Evolutionary conservation across 2,329 filamentous ascomycete genomes (phyloP).

Genomic region (Penicillium sp.): DNA sequence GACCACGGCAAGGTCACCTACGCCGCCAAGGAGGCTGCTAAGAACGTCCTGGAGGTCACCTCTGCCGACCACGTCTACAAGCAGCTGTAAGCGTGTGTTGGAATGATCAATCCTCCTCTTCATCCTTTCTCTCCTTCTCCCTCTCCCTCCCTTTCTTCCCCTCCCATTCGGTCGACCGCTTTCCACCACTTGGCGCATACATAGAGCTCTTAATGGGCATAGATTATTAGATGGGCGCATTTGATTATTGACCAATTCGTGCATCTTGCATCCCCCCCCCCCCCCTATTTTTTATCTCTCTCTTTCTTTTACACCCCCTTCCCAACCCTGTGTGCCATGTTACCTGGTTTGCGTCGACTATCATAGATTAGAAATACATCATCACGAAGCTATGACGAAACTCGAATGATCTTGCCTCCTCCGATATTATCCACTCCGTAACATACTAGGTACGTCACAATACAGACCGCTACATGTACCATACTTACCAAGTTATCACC

Average conservation of each 20-base stretch:
- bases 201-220: constrained; percentile 7
- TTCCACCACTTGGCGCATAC: not conserved
- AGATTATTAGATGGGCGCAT: constrained; percentile 1
- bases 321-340: too few species aligned
- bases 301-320: not conserved
- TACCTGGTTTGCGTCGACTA: not conserved
- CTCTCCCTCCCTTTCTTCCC: too few species aligned
- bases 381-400: constrained; percentile 19
- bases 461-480: too few species aligned
- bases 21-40: constrained; percentile 62
- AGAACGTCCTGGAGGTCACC: constrained; percentile 38
- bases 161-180: too few species aligned
- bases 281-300: not conserved
- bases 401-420: not conserved
- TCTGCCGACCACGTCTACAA: constrained; percentile 45
- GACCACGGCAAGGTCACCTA: constrained; percentile 80
- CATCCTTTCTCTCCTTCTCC: too few species aligned
- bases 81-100: constrained; percentile 37
- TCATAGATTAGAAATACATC: constrained; percentile 8
- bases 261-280: too few species aligned
- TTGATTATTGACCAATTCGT: not conserved
- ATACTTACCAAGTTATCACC: too few species aligned
- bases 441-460: not conserved
- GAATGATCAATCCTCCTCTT: too few species aligned
- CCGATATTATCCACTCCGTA: not conserved